Evolutionary conservation across 2,329 filamentous ascomycete species (phyloP).

Genomic region (Thermothelomyces thermophilus): DNA sequence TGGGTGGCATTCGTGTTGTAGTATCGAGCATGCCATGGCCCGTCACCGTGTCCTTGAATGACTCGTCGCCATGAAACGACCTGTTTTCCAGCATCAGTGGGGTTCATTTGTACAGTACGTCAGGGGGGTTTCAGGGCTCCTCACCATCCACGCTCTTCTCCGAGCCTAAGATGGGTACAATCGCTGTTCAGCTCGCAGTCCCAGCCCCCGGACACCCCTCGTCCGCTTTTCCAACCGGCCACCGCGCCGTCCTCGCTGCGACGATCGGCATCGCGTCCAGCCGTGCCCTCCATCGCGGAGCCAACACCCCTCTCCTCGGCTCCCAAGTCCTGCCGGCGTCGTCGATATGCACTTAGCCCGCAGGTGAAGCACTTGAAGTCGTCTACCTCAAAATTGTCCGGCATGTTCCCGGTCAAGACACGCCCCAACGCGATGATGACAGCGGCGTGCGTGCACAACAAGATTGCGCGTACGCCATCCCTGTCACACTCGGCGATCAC

Average conservation of each 20-base stretch:
- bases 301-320: conserved; percentile 1
- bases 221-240: conserved; percentile 50
- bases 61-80: conserved; percentile 37
- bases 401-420: conserved; percentile 71
- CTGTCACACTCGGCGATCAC: conserved; percentile 68
- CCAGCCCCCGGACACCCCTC: conserved; percentile 71
- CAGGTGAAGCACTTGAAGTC: conserved; percentile 86
- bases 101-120: not conserved
- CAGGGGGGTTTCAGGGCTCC: conserved; percentile 25
- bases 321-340: conserved; percentile 16
- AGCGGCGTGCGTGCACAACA: conserved; percentile 87
- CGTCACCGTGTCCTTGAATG: conserved; percentile 28
- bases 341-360: conserved; percentile 61
- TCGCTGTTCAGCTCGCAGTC: conserved; percentile 73
- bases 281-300: not conserved
- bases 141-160: conserved; percentile 85
- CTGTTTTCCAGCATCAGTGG: conserved; percentile 21
- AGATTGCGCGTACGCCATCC: conserved; percentile 61
- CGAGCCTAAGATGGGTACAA: conserved; percentile 71
- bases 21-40: conserved; percentile 27
- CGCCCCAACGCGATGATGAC: conserved; percentile 81
- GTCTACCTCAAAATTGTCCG: conserved; percentile 61
- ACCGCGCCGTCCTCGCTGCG: conserved; percentile 26
- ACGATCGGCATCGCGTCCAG: conserved; percentile 24
- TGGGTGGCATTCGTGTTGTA: conserved; percentile 30